Evolutionary conservation across 352 stramenopile species (phyloP).

Genomic region (Globisporangium megalacanthum): DNA sequence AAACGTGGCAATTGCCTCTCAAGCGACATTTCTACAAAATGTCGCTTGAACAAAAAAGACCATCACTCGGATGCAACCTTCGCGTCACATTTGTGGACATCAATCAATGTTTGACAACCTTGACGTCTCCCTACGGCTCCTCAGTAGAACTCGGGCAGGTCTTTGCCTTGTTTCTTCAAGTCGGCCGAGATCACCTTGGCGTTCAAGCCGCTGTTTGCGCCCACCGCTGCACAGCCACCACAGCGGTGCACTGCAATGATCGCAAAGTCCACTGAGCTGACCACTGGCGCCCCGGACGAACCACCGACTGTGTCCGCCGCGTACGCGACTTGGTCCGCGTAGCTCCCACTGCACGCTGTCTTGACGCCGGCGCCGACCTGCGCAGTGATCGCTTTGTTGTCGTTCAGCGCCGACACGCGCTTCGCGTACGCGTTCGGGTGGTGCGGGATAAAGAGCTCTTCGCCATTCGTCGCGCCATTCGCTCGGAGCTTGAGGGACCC

Average conservation of each 20-base stretch:
- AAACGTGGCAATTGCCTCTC: no score
- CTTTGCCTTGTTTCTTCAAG: slow-evolving; percentile 11
- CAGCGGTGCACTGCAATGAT: slow-evolving; percentile 12
- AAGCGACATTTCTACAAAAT: neutral
- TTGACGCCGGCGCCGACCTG: slow-evolving; percentile 1
- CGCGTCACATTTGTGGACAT: no score
- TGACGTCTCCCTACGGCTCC: neutral
- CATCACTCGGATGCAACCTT: neutral
- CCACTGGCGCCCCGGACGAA: slow-evolving; percentile 18
- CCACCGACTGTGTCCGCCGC: slow-evolving; percentile 16
- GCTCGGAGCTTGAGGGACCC: slow-evolving; percentile 17
- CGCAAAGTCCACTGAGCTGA: slow-evolving; percentile 6
- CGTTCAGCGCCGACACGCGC: slow-evolving; percentile 10
- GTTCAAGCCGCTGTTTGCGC: slow-evolving; percentile 15
- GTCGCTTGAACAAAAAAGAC: neutral
- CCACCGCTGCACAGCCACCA: slow-evolving; percentile 9
- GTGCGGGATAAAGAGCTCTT: slow-evolving; percentile 24
- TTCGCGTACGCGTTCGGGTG: slow-evolving; percentile 19
- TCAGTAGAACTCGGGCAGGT: slow-evolving; percentile 14
- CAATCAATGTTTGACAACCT: no score
- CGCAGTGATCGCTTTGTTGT: slow-evolving; percentile 10
- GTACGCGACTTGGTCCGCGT: slow-evolving; percentile 19
- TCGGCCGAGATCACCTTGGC: slow-evolving; percentile 10
- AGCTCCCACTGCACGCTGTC: slow-evolving; percentile 10
- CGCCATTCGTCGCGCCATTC: slow-evolving; percentile 2